These are phyloP conservation scores for Ceratocystis harringtonii DNA, from an alignment of 2,329 filamentous ascomycete species.

Conservation along the genomic window DNA sequence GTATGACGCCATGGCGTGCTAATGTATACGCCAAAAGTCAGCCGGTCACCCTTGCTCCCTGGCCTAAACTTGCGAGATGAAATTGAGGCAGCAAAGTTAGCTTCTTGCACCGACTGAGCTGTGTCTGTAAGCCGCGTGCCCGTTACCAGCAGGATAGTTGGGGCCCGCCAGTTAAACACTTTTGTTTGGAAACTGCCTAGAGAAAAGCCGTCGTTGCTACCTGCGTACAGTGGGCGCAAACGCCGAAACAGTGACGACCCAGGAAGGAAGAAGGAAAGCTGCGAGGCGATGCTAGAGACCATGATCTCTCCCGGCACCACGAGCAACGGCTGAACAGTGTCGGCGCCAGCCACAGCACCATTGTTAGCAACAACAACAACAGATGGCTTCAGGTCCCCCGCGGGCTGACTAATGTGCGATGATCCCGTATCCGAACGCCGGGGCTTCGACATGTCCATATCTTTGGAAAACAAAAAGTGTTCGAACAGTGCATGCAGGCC, in stretches of 20 bases:
- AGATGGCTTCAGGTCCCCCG: not conserved
- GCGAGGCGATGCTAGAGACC: conserved; percentile 47
- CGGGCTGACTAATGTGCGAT: not conserved
- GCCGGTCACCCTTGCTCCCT: conserved; percentile 33
- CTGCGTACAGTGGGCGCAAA: conserved; percentile 53
- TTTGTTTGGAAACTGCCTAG: conserved; percentile 63
- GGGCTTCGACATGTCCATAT: conserved; percentile 47
- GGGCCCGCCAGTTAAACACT: conserved; percentile 63
- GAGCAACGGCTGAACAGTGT: conserved; percentile 34
- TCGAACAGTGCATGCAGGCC: conserved; percentile 57
- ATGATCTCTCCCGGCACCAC: conserved; percentile 45
- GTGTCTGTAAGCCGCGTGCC: conserved; percentile 43
- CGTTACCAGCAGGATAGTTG: conserved; percentile 55
- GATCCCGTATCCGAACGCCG: not conserved
- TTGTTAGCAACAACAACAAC: not conserved
- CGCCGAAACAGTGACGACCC: conserved; percentile 49
- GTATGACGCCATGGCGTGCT: conserved; percentile 55
- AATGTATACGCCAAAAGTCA: conserved; percentile 55
- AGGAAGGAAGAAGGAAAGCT: conserved; percentile 59
- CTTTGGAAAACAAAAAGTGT: conserved; percentile 60
- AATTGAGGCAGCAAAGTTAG: conserved; percentile 44
- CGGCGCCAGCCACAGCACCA: conserved; percentile 10
- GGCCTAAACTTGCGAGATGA: conserved; percentile 46
- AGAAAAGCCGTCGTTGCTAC: conserved; percentile 56
- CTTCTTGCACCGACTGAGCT: conserved; percentile 36